These are phyloP conservation scores for Chlamydomonas eustigma DNA, from an alignment of 139 green algal genomes.

Conservation along the genomic window DNA sequence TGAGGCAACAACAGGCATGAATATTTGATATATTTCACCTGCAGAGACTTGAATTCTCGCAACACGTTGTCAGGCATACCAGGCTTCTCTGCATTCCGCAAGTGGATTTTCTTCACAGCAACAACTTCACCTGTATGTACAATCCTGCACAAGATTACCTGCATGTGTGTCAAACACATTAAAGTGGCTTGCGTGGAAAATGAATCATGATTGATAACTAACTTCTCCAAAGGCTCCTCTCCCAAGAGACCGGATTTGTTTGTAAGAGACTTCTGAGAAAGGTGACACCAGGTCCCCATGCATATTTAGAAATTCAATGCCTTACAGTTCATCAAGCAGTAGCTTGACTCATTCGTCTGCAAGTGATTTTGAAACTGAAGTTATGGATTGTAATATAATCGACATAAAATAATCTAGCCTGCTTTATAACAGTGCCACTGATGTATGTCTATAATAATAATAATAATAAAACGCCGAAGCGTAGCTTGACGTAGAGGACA, in stretches of 20 bases:
- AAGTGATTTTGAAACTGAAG: too few species aligned
- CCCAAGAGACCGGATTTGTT: slow-evolving; percentile 21
- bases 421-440: too few species aligned
- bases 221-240: slow-evolving; percentile 41
- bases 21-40: slow-evolving; percentile 9
- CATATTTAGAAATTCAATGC: not conserved
- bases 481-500: too few species aligned
- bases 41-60: slow-evolving; percentile 33
- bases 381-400: too few species aligned
- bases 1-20: not conserved
- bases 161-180: too few species aligned
- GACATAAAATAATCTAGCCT: too few species aligned
- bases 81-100: slow-evolving; percentile 11
- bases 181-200: not conserved
- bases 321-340: not conserved
- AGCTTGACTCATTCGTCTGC: too few species aligned
- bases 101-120: slow-evolving; percentile 38
- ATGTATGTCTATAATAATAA: too few species aligned
- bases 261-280: slow-evolving; percentile 21
- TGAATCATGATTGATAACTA: not conserved
- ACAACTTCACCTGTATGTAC: slow-evolving; percentile 42
- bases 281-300: not conserved
- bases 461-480: too few species aligned
- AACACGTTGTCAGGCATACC: slow-evolving; percentile 36
- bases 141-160: slow-evolving; percentile 20